Conservation (phyloP, 2,329 filamentous ascomycete genomes). For the Colletotrichum sp. region DNA sequence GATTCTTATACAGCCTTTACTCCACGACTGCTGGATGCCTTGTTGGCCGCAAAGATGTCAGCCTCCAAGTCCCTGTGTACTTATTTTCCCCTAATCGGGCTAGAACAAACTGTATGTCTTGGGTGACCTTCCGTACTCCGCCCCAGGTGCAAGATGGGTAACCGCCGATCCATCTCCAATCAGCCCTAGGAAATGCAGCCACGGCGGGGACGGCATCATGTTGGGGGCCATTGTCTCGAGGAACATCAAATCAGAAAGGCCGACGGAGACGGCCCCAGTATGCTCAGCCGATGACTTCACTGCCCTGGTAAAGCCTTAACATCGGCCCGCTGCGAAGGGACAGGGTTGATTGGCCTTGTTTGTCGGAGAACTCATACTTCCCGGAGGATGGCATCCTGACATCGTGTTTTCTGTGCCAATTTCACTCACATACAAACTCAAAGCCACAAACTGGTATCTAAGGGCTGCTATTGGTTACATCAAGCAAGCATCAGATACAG, state of each 20-base stretch:
- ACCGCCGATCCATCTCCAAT: background rate
- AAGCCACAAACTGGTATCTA: background rate
- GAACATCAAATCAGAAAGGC: background rate
- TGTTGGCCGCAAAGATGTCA: background rate
- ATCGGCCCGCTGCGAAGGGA: background rate
- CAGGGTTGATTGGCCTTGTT: background rate
- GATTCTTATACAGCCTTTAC: slow-evolving; percentile 1
- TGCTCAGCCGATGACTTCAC: background rate
- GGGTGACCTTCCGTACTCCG: background rate
- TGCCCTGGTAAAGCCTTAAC: background rate
- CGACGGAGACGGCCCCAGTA: background rate
- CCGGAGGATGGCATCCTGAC: background rate
- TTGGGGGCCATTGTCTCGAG: background rate
- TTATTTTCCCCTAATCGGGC: slow-evolving; percentile 15
- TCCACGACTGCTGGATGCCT: background rate
- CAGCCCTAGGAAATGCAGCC: background rate
- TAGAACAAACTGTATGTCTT: too few species aligned
- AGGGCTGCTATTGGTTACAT: background rate
- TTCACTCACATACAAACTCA: background rate
- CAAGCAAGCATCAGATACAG: background rate
- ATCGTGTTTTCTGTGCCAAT: background rate
- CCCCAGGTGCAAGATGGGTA: background rate
- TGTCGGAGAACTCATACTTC: background rate
- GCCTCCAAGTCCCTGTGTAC: background rate
- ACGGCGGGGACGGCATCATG: background rate